These are phyloP conservation scores for Aspergillus fijiensis DNA, from an alignment of 2,329 filamentous ascomycete species.

Conservation along the genomic window DNA sequence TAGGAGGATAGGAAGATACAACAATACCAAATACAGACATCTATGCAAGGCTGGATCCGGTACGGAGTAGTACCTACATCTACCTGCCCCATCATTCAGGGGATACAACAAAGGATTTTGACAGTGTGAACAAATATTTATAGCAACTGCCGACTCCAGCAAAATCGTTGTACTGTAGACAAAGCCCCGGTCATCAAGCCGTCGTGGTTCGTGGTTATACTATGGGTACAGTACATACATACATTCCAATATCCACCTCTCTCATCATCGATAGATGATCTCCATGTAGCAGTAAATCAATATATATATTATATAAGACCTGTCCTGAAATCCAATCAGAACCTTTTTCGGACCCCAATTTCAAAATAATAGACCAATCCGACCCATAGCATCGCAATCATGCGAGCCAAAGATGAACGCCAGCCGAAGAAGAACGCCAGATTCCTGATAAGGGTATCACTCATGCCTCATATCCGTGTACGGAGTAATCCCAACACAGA, in stretches of 20 bases:
- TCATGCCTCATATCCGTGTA: slow-evolving; percentile 16
- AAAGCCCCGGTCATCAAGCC: no score
- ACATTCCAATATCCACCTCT: not conserved
- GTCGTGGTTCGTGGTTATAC: not conserved
- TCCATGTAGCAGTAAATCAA: not conserved
- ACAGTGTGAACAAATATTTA: no score
- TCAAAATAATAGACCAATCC: not conserved
- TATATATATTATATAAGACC: not conserved
- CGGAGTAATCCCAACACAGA: slow-evolving; percentile 12
- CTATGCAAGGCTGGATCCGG: no score
- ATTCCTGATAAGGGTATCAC: slow-evolving; percentile 20
- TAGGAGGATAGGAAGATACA: not conserved
- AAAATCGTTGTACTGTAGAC: no score
- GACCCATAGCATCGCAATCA: not conserved
- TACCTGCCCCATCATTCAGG: no score
- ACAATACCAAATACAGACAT: no score
- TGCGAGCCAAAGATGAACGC: not conserved
- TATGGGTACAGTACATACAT: not conserved
- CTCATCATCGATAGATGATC: not conserved
- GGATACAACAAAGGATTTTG: no score
- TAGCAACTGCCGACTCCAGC: no score
- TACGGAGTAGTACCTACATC: no score
- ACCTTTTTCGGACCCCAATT: not conserved
- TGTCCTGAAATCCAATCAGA: not conserved
- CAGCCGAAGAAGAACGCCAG: not conserved